phyloP scores from a whole-genome alignment of 495 filamentous ascomycete species.

The Usnea hakonensis region DNA sequence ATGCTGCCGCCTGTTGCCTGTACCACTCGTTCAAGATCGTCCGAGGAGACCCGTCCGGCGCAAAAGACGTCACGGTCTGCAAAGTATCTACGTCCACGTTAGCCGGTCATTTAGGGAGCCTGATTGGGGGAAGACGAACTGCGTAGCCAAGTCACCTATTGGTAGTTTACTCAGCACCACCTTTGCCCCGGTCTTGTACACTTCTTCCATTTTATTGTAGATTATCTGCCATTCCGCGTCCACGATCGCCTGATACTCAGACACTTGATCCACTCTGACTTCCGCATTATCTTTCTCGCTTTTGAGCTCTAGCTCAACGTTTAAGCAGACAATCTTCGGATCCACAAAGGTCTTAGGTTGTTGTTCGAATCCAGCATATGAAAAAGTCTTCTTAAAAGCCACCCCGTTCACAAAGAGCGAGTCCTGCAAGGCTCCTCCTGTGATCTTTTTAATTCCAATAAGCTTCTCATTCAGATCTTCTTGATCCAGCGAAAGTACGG shows the following conservation, averaged over 20 bases:
- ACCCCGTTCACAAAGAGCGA: conserved; percentile 97
- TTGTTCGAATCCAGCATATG: conserved; percentile 98
- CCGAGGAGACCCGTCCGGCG: conserved; percentile 83
- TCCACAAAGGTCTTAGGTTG: conserved; percentile 92
- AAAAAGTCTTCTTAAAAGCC: conserved; percentile 99
- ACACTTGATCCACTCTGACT: conserved; percentile 94
- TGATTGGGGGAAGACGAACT: conserved; percentile 43
- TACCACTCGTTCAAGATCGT: conserved; percentile 93
- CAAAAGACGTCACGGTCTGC: conserved; percentile 98
- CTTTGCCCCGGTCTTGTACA: conserved; percentile 88
- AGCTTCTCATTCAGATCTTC: conserved; percentile 95
- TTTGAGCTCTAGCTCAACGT: conserved; percentile 96
- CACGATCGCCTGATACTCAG: conserved; percentile 98
- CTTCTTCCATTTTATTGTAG: conserved; percentile 94
- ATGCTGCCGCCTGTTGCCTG: conserved; percentile 87
- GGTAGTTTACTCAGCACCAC: conserved; percentile 95
- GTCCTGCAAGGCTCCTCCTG: conserved; percentile 92
- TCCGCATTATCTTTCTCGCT: conserved; percentile 98
- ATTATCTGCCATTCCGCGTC: conserved; percentile 99
- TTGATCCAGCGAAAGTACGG: conserved; percentile 93
- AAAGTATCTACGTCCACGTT: conserved; percentile 55
- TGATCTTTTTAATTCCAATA: conserved; percentile 96
- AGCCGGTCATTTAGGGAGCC: conserved; percentile 10
- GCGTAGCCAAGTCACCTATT: conserved; percentile 94
- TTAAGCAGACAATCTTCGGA: conserved; percentile 91